phyloP scores from a whole-genome alignment of 306 rosid genomes.

The Senna tora region DNA sequence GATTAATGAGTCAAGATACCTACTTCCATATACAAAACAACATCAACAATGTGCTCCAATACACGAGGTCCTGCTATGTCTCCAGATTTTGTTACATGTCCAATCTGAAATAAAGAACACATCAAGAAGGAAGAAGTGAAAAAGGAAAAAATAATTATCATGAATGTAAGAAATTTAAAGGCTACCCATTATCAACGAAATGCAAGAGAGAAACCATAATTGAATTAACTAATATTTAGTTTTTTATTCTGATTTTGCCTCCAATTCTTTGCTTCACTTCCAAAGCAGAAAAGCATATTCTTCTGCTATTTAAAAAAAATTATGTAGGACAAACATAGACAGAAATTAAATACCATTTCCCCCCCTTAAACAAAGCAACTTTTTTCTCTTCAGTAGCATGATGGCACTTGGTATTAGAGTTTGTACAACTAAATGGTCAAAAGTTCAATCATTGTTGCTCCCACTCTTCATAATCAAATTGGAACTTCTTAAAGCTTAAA shows the following conservation, averaged over 20 bases:
- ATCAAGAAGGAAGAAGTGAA: slow-evolving; percentile 10
- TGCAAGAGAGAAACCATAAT: slow-evolving; percentile 23
- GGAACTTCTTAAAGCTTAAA: background rate
- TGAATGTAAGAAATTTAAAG: slow-evolving; percentile 28
- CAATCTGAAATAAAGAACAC: slow-evolving; percentile 63
- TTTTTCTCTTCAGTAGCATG: background rate
- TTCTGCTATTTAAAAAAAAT: background rate
- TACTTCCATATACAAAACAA: slow-evolving; percentile 91
- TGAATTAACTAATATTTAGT: background rate
- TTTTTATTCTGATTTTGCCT: background rate
- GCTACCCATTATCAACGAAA: slow-evolving; percentile 14
- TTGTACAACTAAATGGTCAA: background rate
- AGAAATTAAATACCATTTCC: background rate
- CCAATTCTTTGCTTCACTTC: background rate
- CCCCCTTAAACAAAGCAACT: background rate
- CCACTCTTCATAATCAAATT: background rate
- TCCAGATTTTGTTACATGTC: slow-evolving; percentile 90
- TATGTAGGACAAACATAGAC: background rate
- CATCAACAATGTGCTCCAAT: slow-evolving; percentile 95
- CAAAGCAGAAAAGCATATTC: background rate
- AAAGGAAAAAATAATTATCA: slow-evolving; percentile 7
- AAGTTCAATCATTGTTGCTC: background rate
- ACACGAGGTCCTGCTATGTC: slow-evolving; percentile 95
- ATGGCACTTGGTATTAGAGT: background rate
- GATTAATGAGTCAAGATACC: slow-evolving; percentile 56